These are phyloP conservation scores for Leishmania braziliensis DNA, from an alignment of 208 protist genomes.

Conservation along the genomic window DNA sequence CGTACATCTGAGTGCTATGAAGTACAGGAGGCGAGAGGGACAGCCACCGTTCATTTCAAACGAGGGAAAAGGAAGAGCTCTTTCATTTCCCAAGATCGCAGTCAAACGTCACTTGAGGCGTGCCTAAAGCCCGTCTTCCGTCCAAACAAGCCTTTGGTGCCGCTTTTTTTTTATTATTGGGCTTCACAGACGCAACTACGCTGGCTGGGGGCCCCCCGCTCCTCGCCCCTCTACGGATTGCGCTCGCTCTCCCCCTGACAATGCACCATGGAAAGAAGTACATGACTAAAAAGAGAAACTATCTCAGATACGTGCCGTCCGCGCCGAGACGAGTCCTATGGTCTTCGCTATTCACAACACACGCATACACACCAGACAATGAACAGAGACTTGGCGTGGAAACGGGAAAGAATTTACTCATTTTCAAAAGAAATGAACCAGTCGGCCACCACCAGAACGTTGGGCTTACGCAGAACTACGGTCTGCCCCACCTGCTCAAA, in stretches of 20 bases:
- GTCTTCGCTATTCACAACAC: neutral
- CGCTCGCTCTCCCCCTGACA: neutral
- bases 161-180: neutral
- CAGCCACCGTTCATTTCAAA: neutral
- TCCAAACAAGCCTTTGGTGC: neutral
- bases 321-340: neutral
- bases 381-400: neutral
- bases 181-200: neutral
- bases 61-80: neutral
- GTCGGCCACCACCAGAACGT: constrained; percentile 47
- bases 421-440: constrained; percentile 66
- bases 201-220: neutral
- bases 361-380: neutral
- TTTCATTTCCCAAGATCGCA: neutral
- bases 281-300: neutral
- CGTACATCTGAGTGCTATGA: neutral
- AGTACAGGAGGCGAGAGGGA: neutral
- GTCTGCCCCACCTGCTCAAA: constrained; percentile 57
- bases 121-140: neutral
- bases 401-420: constrained; percentile 1
- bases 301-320: neutral
- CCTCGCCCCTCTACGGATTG: neutral
- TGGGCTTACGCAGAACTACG: constrained; percentile 67
- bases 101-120: neutral
- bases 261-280: neutral